Conservation (phyloP, 345 rosid species). For the Populus tremula region DNA sequence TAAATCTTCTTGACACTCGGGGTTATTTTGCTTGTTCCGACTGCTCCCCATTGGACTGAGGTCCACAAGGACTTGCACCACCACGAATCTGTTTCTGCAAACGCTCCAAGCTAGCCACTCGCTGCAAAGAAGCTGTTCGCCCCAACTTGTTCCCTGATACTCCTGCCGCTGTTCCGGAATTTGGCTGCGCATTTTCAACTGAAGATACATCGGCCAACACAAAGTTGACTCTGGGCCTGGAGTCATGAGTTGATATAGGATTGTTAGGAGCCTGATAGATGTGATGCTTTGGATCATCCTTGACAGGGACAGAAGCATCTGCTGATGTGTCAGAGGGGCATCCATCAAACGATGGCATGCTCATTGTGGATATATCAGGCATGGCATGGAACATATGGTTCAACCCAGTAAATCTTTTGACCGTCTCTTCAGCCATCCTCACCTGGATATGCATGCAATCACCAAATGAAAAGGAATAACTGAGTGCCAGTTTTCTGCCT, state of each 20-base stretch:
- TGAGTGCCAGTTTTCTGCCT: neutral
- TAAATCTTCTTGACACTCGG: conserved; percentile 4
- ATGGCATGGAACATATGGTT: conserved; percentile 30
- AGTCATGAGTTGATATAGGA: conserved; percentile 30
- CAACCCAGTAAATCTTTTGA: conserved; percentile 30
- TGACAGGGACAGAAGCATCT: conserved; percentile 55
- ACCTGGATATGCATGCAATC: conserved; percentile 23
- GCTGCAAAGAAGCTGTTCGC: conserved; percentile 62
- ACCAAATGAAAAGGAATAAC: neutral
- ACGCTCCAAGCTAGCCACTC: conserved; percentile 92
- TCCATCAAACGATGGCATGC: conserved; percentile 42
- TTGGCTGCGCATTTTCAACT: conserved; percentile 35
- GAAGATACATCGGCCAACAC: conserved; percentile 44
- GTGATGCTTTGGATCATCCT: conserved; percentile 40
- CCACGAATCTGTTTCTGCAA: conserved; percentile 80
- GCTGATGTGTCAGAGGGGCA: conserved; percentile 53
- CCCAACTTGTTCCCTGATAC: conserved; percentile 52
- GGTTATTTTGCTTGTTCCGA: conserved; percentile 15
- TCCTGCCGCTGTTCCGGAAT: conserved; percentile 26
- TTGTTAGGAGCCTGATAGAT: conserved; percentile 32
- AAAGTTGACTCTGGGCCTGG: conserved; percentile 25
- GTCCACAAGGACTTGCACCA: conserved; percentile 26
- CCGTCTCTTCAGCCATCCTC: conserved; percentile 30
- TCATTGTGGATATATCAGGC: conserved; percentile 44
- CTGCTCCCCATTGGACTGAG: conserved; percentile 25